Evolutionary conservation across 768 basidiomycete genomes (phyloP), one percentile per base, ranked within the genome.

Genomic region (Lyophyllum shimeji): DNA sequence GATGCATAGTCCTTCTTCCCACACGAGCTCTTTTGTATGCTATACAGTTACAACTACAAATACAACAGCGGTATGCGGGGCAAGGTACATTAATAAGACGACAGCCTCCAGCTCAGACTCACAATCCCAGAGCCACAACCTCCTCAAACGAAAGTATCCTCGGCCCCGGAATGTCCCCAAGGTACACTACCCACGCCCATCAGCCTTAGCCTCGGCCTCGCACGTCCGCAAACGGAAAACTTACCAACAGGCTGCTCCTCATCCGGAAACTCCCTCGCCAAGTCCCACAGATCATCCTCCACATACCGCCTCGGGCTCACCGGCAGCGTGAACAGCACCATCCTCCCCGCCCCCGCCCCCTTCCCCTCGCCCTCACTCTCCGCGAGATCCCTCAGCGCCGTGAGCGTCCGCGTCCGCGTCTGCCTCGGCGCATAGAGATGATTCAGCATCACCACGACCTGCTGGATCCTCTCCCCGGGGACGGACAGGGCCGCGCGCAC

Each of bases 261-360:
- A 24, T 65, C 61, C 23, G 60, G 62, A 42, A 55, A 63, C 50
- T 54, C 49, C 20, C 27, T 56, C 9, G 64, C 64, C 44, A 65
- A 59, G 46, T 63, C 59, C 59, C 63, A 65, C 9, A 63, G 23
- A 52, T 65, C 59, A 49, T 63, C 62, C 46, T 65, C 64, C 6
- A 65, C 55, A 52, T 53, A 65, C 18, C 52, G 25, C 42, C 51
- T 59, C 27, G 31, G 12, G 11, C 52, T 46, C 39, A 57, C 18
- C 13, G 61, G 56, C 27, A 65, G 53, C 20, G 58, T 63, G 49
- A 65, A 65, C 37, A 57, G 9, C 11, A 61, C 56, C 11, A 63
- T 29, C 15, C 58, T 50, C 4, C 8, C n/a, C 1, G 12, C 13
- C n/a, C n/a, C n/a, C n/a, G n/a, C n/a, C n/a, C n/a, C n/a, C n/a